Evolutionary conservation across 495 filamentous ascomycete genomes (phyloP).

Genomic region (Glarea lozoyensis): DNA sequence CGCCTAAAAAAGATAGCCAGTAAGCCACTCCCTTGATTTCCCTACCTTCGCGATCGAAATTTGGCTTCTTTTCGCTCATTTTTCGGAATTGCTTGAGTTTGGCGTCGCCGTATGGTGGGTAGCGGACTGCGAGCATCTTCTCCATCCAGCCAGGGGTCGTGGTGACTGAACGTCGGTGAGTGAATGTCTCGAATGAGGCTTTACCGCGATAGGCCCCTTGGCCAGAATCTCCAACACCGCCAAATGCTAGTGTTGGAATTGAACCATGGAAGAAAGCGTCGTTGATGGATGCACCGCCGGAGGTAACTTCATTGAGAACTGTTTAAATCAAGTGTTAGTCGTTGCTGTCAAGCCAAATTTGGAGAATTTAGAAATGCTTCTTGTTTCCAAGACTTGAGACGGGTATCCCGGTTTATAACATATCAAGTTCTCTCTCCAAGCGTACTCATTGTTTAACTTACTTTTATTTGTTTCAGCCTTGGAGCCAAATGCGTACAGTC

Average conservation of each 20-base stretch:
- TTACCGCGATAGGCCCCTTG: constrained; percentile 77
- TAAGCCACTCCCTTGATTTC: constrained; percentile 40
- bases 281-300: constrained; percentile 74
- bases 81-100: constrained; percentile 43
- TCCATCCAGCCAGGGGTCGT: constrained; percentile 79
- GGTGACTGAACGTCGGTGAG: constrained; percentile 66
- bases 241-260: constrained; percentile 73
- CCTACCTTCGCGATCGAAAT: constrained; percentile 75
- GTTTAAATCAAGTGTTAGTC: constrained; percentile 13
- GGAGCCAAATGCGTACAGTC: constrained; percentile 75
- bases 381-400: too few relatives aligned
- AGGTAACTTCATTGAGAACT: constrained; percentile 54
- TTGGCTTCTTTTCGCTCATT: constrained; percentile 51
- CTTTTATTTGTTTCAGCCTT: constrained; percentile 47
- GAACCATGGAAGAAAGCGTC: constrained; percentile 73
- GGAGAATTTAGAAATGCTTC: too few relatives aligned
- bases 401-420: background rate
- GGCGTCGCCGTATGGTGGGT: constrained; percentile 64
- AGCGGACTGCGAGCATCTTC: constrained; percentile 60
- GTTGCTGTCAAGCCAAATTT: background rate
- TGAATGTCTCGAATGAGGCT: constrained; percentile 78
- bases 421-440: background rate
- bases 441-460: constrained; percentile 7
- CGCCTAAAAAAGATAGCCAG: constrained; percentile 34
- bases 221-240: constrained; percentile 83